These are phyloP conservation scores for Podila horticola DNA, from an alignment of 192 early-diverging fungal genomes.

Conservation along the genomic window DNA sequence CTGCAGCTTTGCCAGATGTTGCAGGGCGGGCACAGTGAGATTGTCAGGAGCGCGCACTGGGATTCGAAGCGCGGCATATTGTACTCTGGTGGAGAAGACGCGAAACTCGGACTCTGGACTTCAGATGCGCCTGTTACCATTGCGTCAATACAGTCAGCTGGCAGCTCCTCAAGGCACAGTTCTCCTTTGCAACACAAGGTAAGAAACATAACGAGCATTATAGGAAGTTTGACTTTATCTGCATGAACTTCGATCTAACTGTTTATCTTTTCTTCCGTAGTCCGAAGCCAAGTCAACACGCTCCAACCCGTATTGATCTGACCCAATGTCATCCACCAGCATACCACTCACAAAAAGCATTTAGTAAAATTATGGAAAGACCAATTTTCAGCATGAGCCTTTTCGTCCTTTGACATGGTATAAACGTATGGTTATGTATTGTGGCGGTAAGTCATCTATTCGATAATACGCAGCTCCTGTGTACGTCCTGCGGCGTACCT, in stretches of 20 bases:
- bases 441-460: conserved; percentile 46
- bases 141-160: conserved; percentile 17
- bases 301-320: conserved; percentile 27
- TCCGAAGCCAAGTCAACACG: conserved; percentile 29
- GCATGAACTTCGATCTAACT: background rate
- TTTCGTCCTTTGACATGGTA: no score
- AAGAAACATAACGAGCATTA: background rate
- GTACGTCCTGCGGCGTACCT: conserved; percentile 69
- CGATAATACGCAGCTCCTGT: conserved; percentile 70
- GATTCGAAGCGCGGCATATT: conserved; percentile 66
- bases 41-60: conserved; percentile 87
- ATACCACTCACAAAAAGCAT: no score
- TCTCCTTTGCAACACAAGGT: conserved; percentile 38
- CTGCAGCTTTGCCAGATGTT: conserved; percentile 83
- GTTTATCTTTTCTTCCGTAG: conserved; percentile 3
- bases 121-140: background rate
- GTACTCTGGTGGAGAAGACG: conserved; percentile 85
- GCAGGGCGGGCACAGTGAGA: conserved; percentile 83
- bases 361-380: no score
- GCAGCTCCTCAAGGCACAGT: conserved; percentile 33
- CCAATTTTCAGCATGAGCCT: no score
- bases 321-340: no score
- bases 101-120: conserved; percentile 76
- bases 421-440: conserved; percentile 1
- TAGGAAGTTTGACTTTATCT: background rate